Evolutionary conservation across 2,329 filamentous ascomycete genomes (phyloP).

Genomic region (Tolypocladium nubicola): DNA sequence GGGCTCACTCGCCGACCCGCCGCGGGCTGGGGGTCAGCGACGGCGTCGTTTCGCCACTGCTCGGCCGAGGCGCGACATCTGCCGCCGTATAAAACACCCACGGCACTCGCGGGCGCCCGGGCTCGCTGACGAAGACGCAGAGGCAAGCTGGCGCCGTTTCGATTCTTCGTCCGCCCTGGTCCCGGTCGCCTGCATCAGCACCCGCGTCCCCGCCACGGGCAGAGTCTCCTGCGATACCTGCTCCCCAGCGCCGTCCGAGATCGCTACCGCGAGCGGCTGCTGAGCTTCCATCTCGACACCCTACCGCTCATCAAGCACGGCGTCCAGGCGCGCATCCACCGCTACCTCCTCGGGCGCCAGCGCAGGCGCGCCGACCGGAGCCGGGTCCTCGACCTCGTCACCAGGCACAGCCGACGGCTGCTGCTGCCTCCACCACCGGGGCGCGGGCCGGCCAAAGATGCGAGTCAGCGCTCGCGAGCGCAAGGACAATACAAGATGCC

Average conservation of each 20-base stretch:
- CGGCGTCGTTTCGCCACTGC: not conserved
- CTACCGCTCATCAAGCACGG: slow-evolving; percentile 60
- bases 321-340: slow-evolving; percentile 68
- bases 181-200: slow-evolving; percentile 9
- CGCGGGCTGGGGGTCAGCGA: not conserved
- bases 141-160: slow-evolving; percentile 33
- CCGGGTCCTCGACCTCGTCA: slow-evolving; percentile 32
- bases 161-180: slow-evolving; percentile 23
- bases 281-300: slow-evolving; percentile 63
- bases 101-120: not conserved
- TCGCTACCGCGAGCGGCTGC: slow-evolving; percentile 54
- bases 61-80: not conserved
- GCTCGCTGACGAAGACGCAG: not conserved
- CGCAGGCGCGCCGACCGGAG: slow-evolving; percentile 38
- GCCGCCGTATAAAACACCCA: not conserved
- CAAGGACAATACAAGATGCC: slow-evolving; percentile 17
- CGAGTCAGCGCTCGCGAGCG: slow-evolving; percentile 19
- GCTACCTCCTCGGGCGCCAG: slow-evolving; percentile 58
- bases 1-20: not conserved
- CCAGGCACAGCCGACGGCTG: slow-evolving; percentile 31
- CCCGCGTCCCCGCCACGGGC: slow-evolving; percentile 28
- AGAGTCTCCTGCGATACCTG: slow-evolving; percentile 52
- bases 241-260: slow-evolving; percentile 54
- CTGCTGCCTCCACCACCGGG: slow-evolving; percentile 26
- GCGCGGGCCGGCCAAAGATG: slow-evolving; percentile 16